Conservation (phyloP, 2,329 filamentous ascomycete genomes). For the Talaromyces albobiverticillius region DNA sequence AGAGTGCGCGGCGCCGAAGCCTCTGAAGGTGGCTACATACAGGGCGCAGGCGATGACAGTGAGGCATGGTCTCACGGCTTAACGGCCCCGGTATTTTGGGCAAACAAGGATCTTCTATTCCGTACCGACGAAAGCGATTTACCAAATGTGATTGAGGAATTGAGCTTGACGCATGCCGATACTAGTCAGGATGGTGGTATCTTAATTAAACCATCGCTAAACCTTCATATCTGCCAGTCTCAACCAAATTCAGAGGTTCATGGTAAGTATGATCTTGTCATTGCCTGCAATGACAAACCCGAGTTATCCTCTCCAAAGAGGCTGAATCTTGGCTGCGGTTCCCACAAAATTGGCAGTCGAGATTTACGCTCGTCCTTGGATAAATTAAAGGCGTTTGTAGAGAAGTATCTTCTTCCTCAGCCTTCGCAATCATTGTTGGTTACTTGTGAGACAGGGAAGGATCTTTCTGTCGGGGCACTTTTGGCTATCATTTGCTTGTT, state of each 20-base stretch:
- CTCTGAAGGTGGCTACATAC: constrained; percentile 75
- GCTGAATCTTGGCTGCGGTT: constrained; percentile 62
- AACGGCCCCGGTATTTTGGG: constrained; percentile 78
- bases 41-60: constrained; percentile 91
- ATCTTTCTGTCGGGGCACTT: constrained; percentile 74
- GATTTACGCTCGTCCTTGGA: constrained; percentile 71
- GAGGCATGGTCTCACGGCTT: constrained; percentile 88
- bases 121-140: constrained; percentile 64
- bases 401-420: constrained; percentile 29
- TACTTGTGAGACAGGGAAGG: constrained; percentile 73
- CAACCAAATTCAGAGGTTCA: background rate
- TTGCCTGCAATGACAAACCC: constrained; percentile 34
- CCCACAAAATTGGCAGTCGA: constrained; percentile 76
- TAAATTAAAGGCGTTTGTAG: constrained; percentile 58
- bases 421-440: constrained; percentile 50
- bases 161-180: constrained; percentile 34
- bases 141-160: constrained; percentile 47
- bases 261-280: constrained; percentile 45
- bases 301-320: constrained; percentile 32
- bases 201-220: constrained; percentile 37
- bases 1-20: constrained; percentile 67
- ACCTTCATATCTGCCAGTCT: constrained; percentile 37
- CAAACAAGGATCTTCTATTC: constrained; percentile 60
- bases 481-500: constrained; percentile 74
- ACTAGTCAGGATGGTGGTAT: constrained; percentile 16